Conservation (phyloP, 2,329 filamentous ascomycete species). For the Talaromyces islandicus region DNA sequence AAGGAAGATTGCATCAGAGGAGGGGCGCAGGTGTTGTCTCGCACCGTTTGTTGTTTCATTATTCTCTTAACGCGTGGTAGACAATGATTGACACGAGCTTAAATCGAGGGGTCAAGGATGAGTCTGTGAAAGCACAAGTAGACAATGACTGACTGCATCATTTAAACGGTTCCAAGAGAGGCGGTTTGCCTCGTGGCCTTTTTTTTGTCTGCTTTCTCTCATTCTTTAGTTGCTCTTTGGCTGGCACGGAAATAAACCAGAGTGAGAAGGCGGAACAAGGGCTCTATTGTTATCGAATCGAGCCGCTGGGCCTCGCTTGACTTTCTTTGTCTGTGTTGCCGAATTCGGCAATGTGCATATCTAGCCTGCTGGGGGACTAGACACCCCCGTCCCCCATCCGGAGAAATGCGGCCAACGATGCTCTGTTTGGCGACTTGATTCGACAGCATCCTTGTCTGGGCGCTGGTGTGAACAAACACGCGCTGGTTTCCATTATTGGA, state of each 20-base stretch:
- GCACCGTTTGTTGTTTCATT: constrained; percentile 2
- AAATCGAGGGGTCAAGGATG: not conserved
- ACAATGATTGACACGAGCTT: not conserved
- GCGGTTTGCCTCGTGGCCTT: not conserved
- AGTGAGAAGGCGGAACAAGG: too few species aligned
- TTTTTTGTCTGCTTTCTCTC: not conserved
- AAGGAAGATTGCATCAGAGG: not conserved
- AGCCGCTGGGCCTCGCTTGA: not conserved
- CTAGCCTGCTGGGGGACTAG: not conserved
- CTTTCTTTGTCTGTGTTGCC: not conserved
- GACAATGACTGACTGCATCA: not conserved
- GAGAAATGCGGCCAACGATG: not conserved
- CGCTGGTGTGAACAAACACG: not conserved
- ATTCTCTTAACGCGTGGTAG: not conserved
- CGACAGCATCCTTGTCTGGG: not conserved
- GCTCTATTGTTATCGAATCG: not conserved
- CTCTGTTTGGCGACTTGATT: not conserved
- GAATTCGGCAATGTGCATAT: not conserved
- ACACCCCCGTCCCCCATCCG: not conserved
- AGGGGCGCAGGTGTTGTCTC: constrained; percentile 1
- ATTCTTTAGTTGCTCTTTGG: not conserved
- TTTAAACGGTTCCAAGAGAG: not conserved
- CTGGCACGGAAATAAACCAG: not conserved
- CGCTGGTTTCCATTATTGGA: not conserved
- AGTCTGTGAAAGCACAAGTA: not conserved